A percentile compares a stretch with the other conserved stretches of the same genome.
Conservation (phyloP, 306 rosid species). For the Medicago arabica region DNA sequence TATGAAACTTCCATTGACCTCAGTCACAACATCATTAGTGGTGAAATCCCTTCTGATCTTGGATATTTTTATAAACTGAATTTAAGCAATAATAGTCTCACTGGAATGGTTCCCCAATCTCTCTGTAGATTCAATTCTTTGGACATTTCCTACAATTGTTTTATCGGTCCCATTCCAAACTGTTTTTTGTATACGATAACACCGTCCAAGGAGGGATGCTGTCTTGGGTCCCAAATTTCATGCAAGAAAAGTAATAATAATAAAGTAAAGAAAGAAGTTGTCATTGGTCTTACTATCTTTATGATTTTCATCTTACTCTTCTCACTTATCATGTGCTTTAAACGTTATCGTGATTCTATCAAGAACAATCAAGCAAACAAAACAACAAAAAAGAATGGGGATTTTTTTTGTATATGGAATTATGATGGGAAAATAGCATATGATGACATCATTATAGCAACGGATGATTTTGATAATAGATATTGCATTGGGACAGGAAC, state of each 20-base stretch:
- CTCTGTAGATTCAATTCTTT: background rate
- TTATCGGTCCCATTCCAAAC: background rate
- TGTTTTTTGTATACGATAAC: too few species aligned
- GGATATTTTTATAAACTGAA: background rate
- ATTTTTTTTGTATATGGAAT: conserved; percentile 27
- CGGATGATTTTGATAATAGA: conserved; percentile 8
- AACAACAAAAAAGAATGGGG: background rate
- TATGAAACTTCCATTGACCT: background rate
- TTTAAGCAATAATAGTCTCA: background rate
- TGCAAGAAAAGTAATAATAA: background rate
- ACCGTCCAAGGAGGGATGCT: too few species aligned
- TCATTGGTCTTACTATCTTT: background rate
- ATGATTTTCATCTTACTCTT: background rate
- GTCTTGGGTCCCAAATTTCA: too few species aligned
- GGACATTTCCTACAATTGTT: background rate
- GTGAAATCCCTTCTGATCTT: background rate
- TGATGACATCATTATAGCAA: conserved; percentile 18
- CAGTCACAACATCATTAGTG: background rate
- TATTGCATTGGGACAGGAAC: conserved; percentile 38
- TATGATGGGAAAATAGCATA: conserved; percentile 12
- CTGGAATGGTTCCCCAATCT: background rate
- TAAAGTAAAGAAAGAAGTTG: background rate
- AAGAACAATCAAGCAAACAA: background rate
- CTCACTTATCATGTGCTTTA: background rate
- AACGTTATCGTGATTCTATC: too few species aligned